Percentiles rank a stretch among this genome's conserved stretches.
Conservation (phyloP, 495 filamentous ascomycete species). For the Cercophora newfieldiana region DNA sequence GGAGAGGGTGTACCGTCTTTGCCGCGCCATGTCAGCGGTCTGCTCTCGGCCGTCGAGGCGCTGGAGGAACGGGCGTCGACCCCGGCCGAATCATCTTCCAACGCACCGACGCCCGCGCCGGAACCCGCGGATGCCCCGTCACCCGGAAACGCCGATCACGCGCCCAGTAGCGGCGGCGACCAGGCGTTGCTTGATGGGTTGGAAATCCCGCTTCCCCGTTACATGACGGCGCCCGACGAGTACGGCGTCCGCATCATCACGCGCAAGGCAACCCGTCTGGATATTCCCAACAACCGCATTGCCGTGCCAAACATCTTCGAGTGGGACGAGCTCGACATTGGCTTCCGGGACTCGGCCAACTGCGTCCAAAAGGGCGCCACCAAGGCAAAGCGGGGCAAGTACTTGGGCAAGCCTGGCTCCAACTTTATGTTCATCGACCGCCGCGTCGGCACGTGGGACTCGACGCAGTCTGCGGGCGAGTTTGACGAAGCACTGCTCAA, state of each 20-base stretch:
- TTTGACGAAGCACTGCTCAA: slow-evolving; percentile 43
- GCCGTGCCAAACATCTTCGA: slow-evolving; percentile 41
- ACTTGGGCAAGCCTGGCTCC: slow-evolving; percentile 41
- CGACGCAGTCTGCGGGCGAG: slow-evolving; percentile 39
- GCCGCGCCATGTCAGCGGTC: slow-evolving; percentile 41
- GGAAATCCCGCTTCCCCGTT: slow-evolving; percentile 41
- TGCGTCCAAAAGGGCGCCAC: slow-evolving; percentile 42
- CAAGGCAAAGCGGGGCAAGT: slow-evolving; percentile 41
- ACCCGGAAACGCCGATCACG: slow-evolving; percentile 18
- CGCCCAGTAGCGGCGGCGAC: slow-evolving; percentile 21
- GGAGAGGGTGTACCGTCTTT: slow-evolving; percentile 28
- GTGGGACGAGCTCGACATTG: slow-evolving; percentile 46
- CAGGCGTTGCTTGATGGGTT: slow-evolving; percentile 22
- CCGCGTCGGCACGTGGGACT: slow-evolving; percentile 43
- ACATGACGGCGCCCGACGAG: slow-evolving; percentile 40
- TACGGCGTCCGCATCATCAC: slow-evolving; percentile 41
- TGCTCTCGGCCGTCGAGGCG: slow-evolving; percentile 44
- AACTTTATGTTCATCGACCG: slow-evolving; percentile 46
- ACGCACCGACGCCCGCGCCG: slow-evolving; percentile 38
- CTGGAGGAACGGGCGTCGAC: slow-evolving; percentile 33
- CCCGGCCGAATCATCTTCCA: slow-evolving; percentile 37
- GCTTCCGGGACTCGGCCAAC: slow-evolving; percentile 53
- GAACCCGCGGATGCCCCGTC: slow-evolving; percentile 25
- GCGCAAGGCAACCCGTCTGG: slow-evolving; percentile 30
- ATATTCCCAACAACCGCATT: slow-evolving; percentile 44